Evolutionary conservation across 139 green algal genomes (phyloP), one percentile per base, ranked within the genome.

Genomic region (Chlamydomonas incerta): DNA sequence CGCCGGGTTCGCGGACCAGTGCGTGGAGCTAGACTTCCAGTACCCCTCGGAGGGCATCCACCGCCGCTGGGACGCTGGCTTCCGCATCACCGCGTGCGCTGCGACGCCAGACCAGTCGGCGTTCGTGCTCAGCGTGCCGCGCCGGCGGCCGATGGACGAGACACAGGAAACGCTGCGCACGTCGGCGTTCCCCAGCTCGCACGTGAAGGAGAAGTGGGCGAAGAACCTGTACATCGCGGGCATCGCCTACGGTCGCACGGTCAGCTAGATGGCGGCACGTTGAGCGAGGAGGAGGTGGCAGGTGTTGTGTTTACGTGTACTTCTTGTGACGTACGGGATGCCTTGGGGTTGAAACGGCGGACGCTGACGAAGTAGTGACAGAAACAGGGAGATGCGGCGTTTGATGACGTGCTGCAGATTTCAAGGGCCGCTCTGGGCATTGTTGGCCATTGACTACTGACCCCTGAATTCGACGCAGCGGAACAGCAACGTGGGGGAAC

Each of bases 11-110:
- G 94, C 98, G 31, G 97, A 99, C 89, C 90, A 97, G 93, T 99
- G 98, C 89, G 97, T 99, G 71, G 98, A 99, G 95, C 94, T 99
- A 87, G 98, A 99, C 93, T 99, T 99, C 92, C 96, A 99, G 94
- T 99, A 99, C 89, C 96, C 98, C 34, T 95, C 81, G 29, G 98
- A 99, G 91, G 91, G 91, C 87, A 94, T 94, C 87, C 91, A 94
- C 88, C 50, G 80, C 24, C 80, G 80, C 69, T 86, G 80, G 80
- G 80, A 86, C 26, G 80, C 80, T 0, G 80, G 97, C 58, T 99
- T 97, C 91, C 91, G 98, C 72, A 99, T 99, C 87, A 99, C 98
- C 47, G 93, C 95, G 17, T 98, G 95, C 89, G 98, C 98, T 5
- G 96, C 97, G 31, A 99, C 98, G 14, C 96, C 95, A 37, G 98